phyloP scores from a whole-genome alignment of 768 basidiomycete genomes.

The Tulasnella calospora region DNA sequence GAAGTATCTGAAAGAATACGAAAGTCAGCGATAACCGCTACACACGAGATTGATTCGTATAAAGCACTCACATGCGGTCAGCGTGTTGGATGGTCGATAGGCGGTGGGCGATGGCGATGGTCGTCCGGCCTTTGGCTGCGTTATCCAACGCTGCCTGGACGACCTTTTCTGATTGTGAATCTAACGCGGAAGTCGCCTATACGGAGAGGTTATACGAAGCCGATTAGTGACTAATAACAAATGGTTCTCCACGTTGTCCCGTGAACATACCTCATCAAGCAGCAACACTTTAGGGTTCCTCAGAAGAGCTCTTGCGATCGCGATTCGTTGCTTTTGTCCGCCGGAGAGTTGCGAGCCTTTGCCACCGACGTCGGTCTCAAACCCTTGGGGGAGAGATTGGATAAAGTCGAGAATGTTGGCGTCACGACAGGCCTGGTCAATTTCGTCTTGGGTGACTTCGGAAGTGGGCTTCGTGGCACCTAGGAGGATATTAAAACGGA shows the following conservation, averaged over 20 bases:
- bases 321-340: constrained; percentile 77
- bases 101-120: constrained; percentile 31
- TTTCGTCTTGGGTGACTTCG: constrained; percentile 80
- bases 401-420: constrained; percentile 94
- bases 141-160: constrained; percentile 38
- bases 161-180: constrained; percentile 41
- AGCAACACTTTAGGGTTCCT: constrained; percentile 84
- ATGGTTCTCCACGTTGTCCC: constrained; percentile 23
- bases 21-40: not conserved
- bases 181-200: constrained; percentile 40
- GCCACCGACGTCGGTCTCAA: constrained; percentile 23
- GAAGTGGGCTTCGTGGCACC: constrained; percentile 71
- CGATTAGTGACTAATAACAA: not conserved
- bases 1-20: constrained; percentile 57
- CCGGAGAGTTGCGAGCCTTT: constrained; percentile 86
- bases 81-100: constrained; percentile 32
- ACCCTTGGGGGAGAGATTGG: constrained; percentile 60
- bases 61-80: constrained; percentile 30
- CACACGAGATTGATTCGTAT: not conserved
- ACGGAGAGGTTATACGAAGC: not conserved
- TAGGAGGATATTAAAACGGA: constrained; percentile 86
- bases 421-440: constrained; percentile 75
- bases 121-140: constrained; percentile 30
- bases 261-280: constrained; percentile 54
- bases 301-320: constrained; percentile 87